Percentiles rank a stretch among this genome's conserved stretches.
phyloP scores from a whole-genome alignment of 2,329 filamentous ascomycete species.

The Pseudocercospora fuligena region DNA sequence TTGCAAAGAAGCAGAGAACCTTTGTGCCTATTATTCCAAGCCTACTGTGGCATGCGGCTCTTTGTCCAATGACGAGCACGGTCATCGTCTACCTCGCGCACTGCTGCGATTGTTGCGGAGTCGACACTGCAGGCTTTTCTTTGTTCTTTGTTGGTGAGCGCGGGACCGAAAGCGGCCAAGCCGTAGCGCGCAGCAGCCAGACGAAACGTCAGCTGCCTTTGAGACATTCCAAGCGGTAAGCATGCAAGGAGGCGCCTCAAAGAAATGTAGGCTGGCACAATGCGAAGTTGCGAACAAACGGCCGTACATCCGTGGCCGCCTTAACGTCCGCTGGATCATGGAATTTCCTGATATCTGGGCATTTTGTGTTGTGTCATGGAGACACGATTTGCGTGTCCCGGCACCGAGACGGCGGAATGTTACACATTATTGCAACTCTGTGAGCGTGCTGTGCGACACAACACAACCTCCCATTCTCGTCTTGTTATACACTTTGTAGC shows the following conservation, averaged over 20 bases:
- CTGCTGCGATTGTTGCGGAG: slow-evolving; percentile 40
- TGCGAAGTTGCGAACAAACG: slow-evolving; percentile 32
- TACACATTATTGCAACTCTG: slow-evolving; percentile 36
- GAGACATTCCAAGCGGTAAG: slow-evolving; percentile 41
- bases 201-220: slow-evolving; percentile 36
- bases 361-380: slow-evolving; percentile 34
- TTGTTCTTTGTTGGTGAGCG: slow-evolving; percentile 43
- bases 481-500: slow-evolving; percentile 23
- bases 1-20: slow-evolving; percentile 33
- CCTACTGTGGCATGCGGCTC: slow-evolving; percentile 38
- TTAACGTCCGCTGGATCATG: slow-evolving; percentile 12
- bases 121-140: slow-evolving; percentile 37
- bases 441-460: slow-evolving; percentile 35
- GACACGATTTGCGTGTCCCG: slow-evolving; percentile 27
- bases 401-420: slow-evolving; percentile 32
- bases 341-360: slow-evolving; percentile 29
- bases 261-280: slow-evolving; percentile 38
- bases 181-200: slow-evolving; percentile 32
- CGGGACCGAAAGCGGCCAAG: slow-evolving; percentile 40
- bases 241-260: slow-evolving; percentile 37
- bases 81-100: slow-evolving; percentile 31
- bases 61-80: slow-evolving; percentile 42
- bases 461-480: slow-evolving; percentile 28
- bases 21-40: slow-evolving; percentile 42
- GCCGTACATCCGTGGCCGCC: slow-evolving; percentile 26